Conservation (phyloP, 768 basidiomycete genomes). For the Hericium coralloides region DNA sequence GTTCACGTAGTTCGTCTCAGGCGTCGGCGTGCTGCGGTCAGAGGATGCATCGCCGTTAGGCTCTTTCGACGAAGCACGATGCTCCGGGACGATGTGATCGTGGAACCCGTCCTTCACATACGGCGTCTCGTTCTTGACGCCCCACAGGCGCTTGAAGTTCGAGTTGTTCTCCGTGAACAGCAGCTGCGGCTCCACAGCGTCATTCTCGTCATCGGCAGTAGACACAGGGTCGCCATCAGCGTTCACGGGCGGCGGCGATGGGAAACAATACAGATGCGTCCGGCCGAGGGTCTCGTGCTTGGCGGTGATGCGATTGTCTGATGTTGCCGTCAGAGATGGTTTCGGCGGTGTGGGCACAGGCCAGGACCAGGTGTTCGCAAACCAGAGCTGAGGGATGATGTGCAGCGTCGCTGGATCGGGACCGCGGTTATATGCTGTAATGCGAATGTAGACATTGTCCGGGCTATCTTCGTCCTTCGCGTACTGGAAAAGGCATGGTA, state of each 20-base stretch:
- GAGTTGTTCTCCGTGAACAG: slow-evolving; percentile 98
- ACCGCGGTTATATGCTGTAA: slow-evolving; percentile 94
- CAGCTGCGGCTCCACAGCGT: slow-evolving; percentile 72
- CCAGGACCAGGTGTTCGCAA: slow-evolving; percentile 99
- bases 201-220: slow-evolving; percentile 36
- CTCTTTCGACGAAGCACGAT: slow-evolving; percentile 40
- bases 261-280: slow-evolving; percentile 79
- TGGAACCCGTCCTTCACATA: slow-evolving; percentile 98
- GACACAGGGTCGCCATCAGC: slow-evolving; percentile 47
- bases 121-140: slow-evolving; percentile 70
- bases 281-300: slow-evolving; percentile 69
- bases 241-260: slow-evolving; percentile 85
- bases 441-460: slow-evolving; percentile 83
- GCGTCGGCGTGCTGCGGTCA: slow-evolving; percentile 30
- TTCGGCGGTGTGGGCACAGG: slow-evolving; percentile 53
- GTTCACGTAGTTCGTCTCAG: slow-evolving; percentile 58
- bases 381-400: slow-evolving; percentile 93
- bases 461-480: slow-evolving; percentile 94
- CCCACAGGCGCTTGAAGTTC: slow-evolving; percentile 87
- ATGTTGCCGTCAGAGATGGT: slow-evolving; percentile 50
- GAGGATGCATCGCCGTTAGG: slow-evolving; percentile 31
- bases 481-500: slow-evolving; percentile 46
- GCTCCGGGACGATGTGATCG: slow-evolving; percentile 86
- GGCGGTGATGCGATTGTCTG: slow-evolving; percentile 55
- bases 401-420: slow-evolving; percentile 92